phyloP scores from a whole-genome alignment of 2,329 filamentous ascomycete species.

The Karstenula rhodostoma region DNA sequence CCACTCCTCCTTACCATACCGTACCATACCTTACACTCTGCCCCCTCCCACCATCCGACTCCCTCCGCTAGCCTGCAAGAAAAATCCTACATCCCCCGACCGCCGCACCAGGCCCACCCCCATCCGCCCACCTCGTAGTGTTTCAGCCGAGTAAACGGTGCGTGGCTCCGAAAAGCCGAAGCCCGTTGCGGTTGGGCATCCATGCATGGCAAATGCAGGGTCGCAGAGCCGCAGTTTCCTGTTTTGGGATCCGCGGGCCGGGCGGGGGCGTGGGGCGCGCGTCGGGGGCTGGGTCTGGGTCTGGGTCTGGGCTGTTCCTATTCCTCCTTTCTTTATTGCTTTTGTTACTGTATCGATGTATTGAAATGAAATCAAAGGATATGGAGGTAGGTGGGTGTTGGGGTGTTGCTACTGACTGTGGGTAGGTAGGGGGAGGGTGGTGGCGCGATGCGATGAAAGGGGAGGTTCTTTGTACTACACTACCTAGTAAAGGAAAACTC shows the following conservation, averaged over 20 bases:
- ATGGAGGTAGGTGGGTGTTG: neutral
- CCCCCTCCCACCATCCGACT: neutral
- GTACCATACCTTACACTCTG: neutral
- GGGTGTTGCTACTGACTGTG: neutral
- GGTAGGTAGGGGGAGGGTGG: neutral
- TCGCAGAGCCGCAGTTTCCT: constrained; percentile 5
- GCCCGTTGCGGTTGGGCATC: neutral
- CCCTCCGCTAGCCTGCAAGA: constrained; percentile 1
- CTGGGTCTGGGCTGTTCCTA: too few relatives aligned
- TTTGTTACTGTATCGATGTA: too few relatives aligned
- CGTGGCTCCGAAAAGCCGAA: neutral
- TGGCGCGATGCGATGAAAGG: too few relatives aligned
- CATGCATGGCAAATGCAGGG: neutral
- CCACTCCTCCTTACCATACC: neutral
- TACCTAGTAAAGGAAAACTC: too few relatives aligned
- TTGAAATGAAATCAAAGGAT: too few relatives aligned
- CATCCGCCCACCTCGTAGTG: neutral
- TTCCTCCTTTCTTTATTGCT: too few relatives aligned
- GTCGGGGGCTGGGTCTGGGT: too few relatives aligned
- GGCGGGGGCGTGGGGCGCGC: neutral
- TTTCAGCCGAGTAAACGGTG: neutral
- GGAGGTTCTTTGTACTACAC: too few relatives aligned
- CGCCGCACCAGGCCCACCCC: neutral
- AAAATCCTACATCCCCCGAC: neutral
- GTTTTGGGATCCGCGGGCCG: neutral